phyloP scores from a whole-genome alignment of 805 yeast species.

The Alloascoidea africana region DNA sequence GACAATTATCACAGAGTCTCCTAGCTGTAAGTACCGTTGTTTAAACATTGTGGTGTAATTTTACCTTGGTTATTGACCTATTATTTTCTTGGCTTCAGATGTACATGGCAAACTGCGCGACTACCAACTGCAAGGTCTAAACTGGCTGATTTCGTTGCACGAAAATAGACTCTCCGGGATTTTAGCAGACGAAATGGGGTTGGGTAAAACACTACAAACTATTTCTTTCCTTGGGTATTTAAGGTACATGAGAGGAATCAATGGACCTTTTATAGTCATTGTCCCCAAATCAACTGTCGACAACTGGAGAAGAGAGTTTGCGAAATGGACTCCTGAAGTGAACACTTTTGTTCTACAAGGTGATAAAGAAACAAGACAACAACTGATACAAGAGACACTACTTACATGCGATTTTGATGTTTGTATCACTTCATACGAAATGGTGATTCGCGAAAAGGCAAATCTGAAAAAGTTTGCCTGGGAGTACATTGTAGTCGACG shows the following conservation, averaged over 20 bases:
- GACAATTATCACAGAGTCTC: conserved; percentile 1
- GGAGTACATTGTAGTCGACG: conserved; percentile 70
- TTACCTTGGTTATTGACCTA: not conserved
- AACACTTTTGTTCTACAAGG: conserved; percentile 60
- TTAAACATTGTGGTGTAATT: not conserved
- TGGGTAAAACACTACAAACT: conserved; percentile 72
- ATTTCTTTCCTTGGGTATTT: conserved; percentile 63
- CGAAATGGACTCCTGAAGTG: conserved; percentile 70
- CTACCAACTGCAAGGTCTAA: conserved; percentile 68
- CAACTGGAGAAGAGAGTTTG: conserved; percentile 68
- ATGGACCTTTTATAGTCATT: conserved; percentile 63
- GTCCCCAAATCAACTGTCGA: conserved; percentile 73
- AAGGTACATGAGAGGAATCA: conserved; percentile 39
- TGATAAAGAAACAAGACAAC: conserved; percentile 49
- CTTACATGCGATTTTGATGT: conserved; percentile 57
- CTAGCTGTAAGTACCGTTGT: conserved; percentile 21
- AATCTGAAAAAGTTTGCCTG: conserved; percentile 51
- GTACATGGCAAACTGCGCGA: conserved; percentile 51
- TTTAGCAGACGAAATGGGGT: conserved; percentile 77
- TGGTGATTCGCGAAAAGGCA: conserved; percentile 61
- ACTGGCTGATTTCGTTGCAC: conserved; percentile 59
- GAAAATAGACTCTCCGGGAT: conserved; percentile 62
- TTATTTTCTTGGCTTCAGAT: too few species aligned
- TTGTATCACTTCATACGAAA: conserved; percentile 57
- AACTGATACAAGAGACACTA: conserved; percentile 33